Base-by-base conservation (phyloP, 2,329 filamentous ascomycete species). In the Graphiopsis chlorocephala region DNA sequence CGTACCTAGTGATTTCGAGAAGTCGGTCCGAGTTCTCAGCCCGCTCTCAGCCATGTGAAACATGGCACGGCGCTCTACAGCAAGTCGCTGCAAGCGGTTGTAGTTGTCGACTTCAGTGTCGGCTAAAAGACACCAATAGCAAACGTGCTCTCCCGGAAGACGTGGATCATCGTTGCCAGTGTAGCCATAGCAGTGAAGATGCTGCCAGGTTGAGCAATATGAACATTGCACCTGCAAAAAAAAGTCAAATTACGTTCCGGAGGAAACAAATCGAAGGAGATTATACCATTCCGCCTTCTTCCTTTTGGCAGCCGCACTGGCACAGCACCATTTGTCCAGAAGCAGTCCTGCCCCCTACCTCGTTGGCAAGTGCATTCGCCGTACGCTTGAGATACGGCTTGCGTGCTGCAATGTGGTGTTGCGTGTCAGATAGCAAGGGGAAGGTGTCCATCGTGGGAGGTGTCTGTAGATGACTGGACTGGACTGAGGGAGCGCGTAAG, bases 181-280 rank as follows among this genome's bases (percentile, higher is more conserved):
- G 67, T 79, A 83, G 5, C 81, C 82, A 65, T 82, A 82, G 69
- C 82, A 84, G 45, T 76, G 69, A 28, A 77, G 62, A 72, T 84
- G 82, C 66, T 84, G 82, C 69, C 76, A 79, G 11, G 73, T 79
- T 42, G 74, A 68, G 67, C 81, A 84, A 65, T 78, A 81, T 14
- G 68, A 64, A 67, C 82, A 84, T 63, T 76, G 61, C n/a, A 82
- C 69, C 81, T 82, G 47, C n/a, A 23, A 55, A 8, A 38, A 38
- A 38, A 14, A 38, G 45, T 63, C 28, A 65, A 63, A 14, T 11
- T 25, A 64, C 64, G 23, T 65, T 56, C 65, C 6, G 29, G 26
- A 17, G 14, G 25, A 2, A 17, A 45, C 3, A 11, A 23, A 56
- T n/a, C 11, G 38, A 48, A 45, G 26, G 11, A 23, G 45, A 26